Base-by-base conservation (phyloP, 345 rosid species). In the Angophora floribunda region DNA sequence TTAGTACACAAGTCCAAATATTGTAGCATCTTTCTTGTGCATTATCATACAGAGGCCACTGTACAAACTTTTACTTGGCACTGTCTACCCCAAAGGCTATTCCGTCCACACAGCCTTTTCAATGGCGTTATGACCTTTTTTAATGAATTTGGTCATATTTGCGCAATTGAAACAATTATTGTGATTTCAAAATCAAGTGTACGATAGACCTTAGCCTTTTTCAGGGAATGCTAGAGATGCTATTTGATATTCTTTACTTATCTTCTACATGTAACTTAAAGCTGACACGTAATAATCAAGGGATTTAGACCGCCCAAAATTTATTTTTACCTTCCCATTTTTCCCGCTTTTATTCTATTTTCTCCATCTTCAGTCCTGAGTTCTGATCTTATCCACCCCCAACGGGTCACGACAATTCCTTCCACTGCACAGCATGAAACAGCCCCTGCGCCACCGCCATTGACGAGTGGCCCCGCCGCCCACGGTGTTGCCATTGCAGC, bases 71-170 rank as follows among this genome's bases (percentile, higher is more conserved):
- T 36, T 4, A 36, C 41, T 9, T 36, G 49, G 13, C 4, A 1
- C 0, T 9, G 7, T 1, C 14, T 36, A 75, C 13, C 0, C 0
- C 49, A 3, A 36, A 36, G 9, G 11, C 44, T 70, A 36, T 0
- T 17, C 47, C 7, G 0, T 32, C 79, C 8, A 32, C 16, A 22
- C 45, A 67, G 32, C 21, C 22, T 67, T 2, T 19, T 36, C 45
- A 32, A 67, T 6, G 3, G 1, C 17, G 22, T 32, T 30, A 67
- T 16, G 3, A 3, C 44, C 13, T 5, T 24, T 30, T 17, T 36
- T 70, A 2, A 7, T 32, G 32, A 67, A 67, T 32, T 36, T 41
- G 2, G 2, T 36, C 47, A 75, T 32, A 67, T 32, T 36, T 67
- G 32, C 32, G 22, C 3, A 15, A 32, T 32, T 8, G 79, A 32